A percentile compares a stretch with the other conserved stretches of the same genome.
phyloP scores from a whole-genome alignment of 495 filamentous ascomycete genomes.

The Podospora didyma region DNA sequence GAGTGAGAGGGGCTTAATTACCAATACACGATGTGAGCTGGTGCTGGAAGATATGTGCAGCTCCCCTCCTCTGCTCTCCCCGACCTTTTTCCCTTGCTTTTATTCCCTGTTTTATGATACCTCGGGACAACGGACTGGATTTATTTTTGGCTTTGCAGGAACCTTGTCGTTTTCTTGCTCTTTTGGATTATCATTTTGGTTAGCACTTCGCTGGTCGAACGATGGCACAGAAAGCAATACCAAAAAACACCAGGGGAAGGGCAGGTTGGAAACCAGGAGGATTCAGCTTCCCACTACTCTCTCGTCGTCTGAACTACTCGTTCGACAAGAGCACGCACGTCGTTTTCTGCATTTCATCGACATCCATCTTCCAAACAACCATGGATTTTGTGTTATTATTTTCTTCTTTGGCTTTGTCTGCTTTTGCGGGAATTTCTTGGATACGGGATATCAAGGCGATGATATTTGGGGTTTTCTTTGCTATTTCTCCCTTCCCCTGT shows the following conservation, averaged over 20 bases:
- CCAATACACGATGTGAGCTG: slow-evolving; percentile 28
- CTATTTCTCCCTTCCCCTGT: background rate
- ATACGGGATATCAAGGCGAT: background rate
- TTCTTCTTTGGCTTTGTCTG: background rate
- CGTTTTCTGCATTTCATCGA: slow-evolving; percentile 7
- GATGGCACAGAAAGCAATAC: slow-evolving; percentile 1
- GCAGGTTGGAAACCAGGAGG: background rate
- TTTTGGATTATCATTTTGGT: slow-evolving; percentile 15
- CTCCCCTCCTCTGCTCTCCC: slow-evolving; percentile 21
- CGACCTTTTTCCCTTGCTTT: slow-evolving; percentile 16
- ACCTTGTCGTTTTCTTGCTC: slow-evolving; percentile 15
- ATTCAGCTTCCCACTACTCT: background rate
- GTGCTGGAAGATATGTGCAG: slow-evolving; percentile 18
- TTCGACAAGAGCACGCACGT: slow-evolving; percentile 15
- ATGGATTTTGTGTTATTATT: background rate
- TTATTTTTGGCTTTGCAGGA: slow-evolving; percentile 25
- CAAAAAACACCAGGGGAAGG: slow-evolving; percentile 1
- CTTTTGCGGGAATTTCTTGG: background rate
- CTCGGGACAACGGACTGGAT: slow-evolving; percentile 17
- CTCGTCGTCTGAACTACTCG: slow-evolving; percentile 11
- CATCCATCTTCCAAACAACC: background rate
- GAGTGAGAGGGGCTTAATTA: slow-evolving; percentile 35
- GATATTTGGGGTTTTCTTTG: background rate
- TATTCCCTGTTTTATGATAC: slow-evolving; percentile 18
- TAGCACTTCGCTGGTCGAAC: slow-evolving; percentile 11